Conservation (phyloP, 139 green algal species). For the Nannochloris sp. region DNA sequence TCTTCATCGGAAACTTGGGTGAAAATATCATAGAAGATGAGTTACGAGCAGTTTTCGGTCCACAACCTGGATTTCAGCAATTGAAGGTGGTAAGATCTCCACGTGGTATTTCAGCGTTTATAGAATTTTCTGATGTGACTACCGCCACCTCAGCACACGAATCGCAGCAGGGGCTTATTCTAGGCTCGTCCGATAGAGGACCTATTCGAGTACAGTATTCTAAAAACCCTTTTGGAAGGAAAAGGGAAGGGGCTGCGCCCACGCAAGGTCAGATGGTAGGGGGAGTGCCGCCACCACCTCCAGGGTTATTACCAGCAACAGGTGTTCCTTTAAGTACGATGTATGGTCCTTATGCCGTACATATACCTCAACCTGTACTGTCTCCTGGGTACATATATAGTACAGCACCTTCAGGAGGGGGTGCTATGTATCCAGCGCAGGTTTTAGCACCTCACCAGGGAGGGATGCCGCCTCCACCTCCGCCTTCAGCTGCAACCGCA, state of each 20-base stretch:
- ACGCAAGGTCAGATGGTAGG: no score
- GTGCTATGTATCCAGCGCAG: no score
- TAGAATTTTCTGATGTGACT: constrained; percentile 74
- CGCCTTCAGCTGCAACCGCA: no score
- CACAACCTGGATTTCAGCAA: constrained; percentile 60
- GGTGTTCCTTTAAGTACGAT: no score
- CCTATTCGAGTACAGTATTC: constrained; percentile 83
- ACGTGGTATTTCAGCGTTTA: constrained; percentile 66
- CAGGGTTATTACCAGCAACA: not conserved
- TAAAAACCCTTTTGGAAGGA: constrained; percentile 86
- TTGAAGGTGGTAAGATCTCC: constrained; percentile 69
- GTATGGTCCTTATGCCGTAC: not conserved
- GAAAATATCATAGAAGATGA: constrained; percentile 54
- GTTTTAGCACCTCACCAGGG: no score
- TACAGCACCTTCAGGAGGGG: no score
- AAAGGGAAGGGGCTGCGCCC: no score
- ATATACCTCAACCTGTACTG: not conserved
- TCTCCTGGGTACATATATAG: no score
- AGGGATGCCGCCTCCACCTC: no score
- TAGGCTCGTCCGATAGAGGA: constrained; percentile 65
- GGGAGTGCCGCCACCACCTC: not conserved
- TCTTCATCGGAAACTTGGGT: constrained; percentile 87
- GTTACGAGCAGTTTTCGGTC: constrained; percentile 57
- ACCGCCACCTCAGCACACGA: constrained; percentile 60
- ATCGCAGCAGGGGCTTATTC: constrained; percentile 57